Evolutionary conservation across 257 asterid species (phyloP), one percentile per base, ranked within the genome.

Genomic region (Schizonepeta tenuifolia): DNA sequence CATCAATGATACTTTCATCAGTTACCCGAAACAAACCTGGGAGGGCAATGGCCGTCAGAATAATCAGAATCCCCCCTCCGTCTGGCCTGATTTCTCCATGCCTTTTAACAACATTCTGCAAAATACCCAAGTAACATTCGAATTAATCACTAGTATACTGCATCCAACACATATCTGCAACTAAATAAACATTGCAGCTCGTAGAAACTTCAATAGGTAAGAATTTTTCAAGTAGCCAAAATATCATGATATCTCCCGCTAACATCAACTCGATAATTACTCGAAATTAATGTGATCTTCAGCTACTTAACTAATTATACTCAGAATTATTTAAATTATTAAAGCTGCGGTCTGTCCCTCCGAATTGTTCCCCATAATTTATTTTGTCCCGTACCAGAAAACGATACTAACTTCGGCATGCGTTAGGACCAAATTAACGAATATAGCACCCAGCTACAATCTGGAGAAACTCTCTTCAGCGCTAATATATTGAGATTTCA

Each of bases 21-120:
- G 55, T 51, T 24, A 14, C 18, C 50, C 41, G 9, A 64, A 15
- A 40, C 49, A 70, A 78, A 90, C 98, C 95, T 92, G 97, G 63
- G 86, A 58, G n/a, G 50, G 87, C 89, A 60, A 87, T 64, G 53
- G 83, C n/a, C 86, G 69, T 91, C 97, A 31, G 90, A 78, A 43
- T 82, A 66, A 36, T 81, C 88, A 46, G 82, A 3, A 36, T 80
- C 81, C 36, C 83, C n/a, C 88, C 57, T 86, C 97, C 5, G 73
- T 12, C 21, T 82, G 91, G 40, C 88, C 90, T 2, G 78, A 64
- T 63, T 79, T 79, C 73, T 85, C 97, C 77, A 79, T 66, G 73
- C 79, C 80, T 83, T n/a, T 81, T 88, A 31, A 88, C 75, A 81
- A 88, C 41, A 58, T 75, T 77, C 98, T 92, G 86, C 77, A 58